phyloP scores from a whole-genome alignment of 352 stramenopile species.

The Phytophthora citrophthora region DNA sequence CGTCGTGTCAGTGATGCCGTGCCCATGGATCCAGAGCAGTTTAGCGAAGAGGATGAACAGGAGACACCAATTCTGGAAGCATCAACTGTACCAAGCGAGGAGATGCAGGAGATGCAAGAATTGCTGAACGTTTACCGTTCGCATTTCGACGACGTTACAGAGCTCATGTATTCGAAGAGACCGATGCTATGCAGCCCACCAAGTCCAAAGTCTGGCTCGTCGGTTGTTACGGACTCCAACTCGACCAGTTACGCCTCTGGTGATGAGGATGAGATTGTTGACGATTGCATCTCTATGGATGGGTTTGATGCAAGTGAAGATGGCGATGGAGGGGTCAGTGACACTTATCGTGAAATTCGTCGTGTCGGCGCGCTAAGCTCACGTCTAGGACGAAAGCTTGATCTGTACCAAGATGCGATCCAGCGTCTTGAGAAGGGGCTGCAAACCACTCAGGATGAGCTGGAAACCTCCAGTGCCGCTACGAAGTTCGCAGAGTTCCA shows the following conservation, averaged over 20 bases:
- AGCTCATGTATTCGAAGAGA: conserved; percentile 62
- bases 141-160: conserved; percentile 66
- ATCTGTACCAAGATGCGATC: conserved; percentile 75
- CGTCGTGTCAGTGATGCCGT: conserved; percentile 41
- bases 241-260: conserved; percentile 69
- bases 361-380: conserved; percentile 61
- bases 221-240: conserved; percentile 67
- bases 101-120: conserved; percentile 59
- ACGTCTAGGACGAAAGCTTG: conserved; percentile 73
- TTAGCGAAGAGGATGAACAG: conserved; percentile 29
- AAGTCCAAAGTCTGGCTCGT: conserved; percentile 69
- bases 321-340: conserved; percentile 32
- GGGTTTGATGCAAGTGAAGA: conserved; percentile 45
- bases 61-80: conserved; percentile 25
- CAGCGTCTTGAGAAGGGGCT: conserved; percentile 74
- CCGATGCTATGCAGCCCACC: conserved; percentile 46
- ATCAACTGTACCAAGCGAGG: conserved; percentile 38
- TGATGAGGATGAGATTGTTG: conserved; percentile 50
- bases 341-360: conserved; percentile 62
- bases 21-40: conserved; percentile 20
- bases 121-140: conserved; percentile 74
- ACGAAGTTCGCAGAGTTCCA: conserved; percentile 87
- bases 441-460: conserved; percentile 67
- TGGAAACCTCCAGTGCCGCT: conserved; percentile 78
- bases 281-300: conserved; percentile 43